Base-by-base conservation (phyloP, 2,329 filamentous ascomycete genomes). In the Sclerotinia glacialis region DNA sequence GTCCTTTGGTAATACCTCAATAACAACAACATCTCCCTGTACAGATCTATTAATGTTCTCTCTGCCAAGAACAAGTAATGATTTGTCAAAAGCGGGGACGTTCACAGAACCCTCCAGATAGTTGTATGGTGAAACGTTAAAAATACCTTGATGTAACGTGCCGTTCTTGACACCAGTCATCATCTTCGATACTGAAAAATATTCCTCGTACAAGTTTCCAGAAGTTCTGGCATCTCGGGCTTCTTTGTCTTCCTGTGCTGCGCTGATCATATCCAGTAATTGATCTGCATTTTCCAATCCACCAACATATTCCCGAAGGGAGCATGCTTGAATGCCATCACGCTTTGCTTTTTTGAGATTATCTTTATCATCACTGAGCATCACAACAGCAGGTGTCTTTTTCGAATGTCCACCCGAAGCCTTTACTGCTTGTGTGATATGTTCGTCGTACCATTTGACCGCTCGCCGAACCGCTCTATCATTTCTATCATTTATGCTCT, bases 51-150 rank as follows among this genome's bases (percentile, higher is more conserved):
- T 99, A 81, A 96, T 97, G 78, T 96, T 97, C 75, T 99, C 95
- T 68, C 95, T 86, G 16, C 95, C 95, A 21, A 98, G 83, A 56
- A 99, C 85, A 21, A 99, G 83, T 40, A 99, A 85, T 1, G 93
- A 85, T 74, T 95, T 96, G 68, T 95, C 89, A 74, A 99, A 99
- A 5, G 93, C 87, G 0, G 93, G 87, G 0, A 96, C 93, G 73
- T 94, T 89, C 69, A 98, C 90, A 0, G 92, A 93, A 1, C 92
- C 95, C 78, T 99, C 95, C 14, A 99, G 83, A 74, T 98, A 99
- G 80, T 99, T 99, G 83, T 98, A 99, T 0, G 92, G 92, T 9
- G 95, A 98, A 37, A 98, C 92, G 75, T 93, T 97, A 81, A 97
- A 99, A 31, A 91, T 89, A 8, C 95, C 95, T 79, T 99, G 94